Conservation (phyloP, 176 grass and related monocot species). For the Bothriochloa decipiens region DNA sequence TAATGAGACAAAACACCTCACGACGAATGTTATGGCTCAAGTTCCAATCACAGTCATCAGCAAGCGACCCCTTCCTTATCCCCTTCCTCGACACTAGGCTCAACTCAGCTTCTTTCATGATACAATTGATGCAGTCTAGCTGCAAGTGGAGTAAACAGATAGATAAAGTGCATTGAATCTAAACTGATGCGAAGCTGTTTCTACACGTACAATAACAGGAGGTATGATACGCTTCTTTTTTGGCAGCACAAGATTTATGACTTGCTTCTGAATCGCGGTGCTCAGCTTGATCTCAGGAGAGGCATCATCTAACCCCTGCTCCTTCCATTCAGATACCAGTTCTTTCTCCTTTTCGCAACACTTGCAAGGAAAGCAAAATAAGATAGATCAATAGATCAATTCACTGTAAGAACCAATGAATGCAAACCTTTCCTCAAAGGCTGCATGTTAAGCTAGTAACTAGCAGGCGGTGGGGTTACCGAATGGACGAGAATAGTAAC, state of each 20-base stretch:
- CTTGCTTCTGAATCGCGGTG: not conserved
- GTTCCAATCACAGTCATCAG: too few relatives aligned
- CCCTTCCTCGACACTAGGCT: not conserved
- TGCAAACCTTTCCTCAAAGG: not conserved
- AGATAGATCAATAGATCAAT: not conserved
- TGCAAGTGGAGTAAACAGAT: not conserved
- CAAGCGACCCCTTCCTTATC: not conserved
- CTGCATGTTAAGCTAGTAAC: not conserved
- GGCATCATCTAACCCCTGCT: not conserved
- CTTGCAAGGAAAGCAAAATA: not conserved
- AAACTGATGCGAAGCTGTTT: not conserved
- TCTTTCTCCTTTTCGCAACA: not conserved
- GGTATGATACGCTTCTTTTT: not conserved
- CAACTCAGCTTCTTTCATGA: not conserved
- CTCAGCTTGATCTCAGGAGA: not conserved
- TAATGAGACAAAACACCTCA: not conserved
- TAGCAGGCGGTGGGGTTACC: not conserved
- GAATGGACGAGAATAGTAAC: not conserved
- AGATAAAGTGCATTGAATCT: not conserved
- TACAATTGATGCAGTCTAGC: not conserved
- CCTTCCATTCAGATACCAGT: not conserved
- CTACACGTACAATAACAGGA: not conserved
- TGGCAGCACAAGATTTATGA: not conserved
- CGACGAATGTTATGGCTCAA: not conserved
- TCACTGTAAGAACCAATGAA: not conserved